phyloP scores from a whole-genome alignment of 2,329 filamentous ascomycete genomes.

The Xylaria hypoxylon region DNA sequence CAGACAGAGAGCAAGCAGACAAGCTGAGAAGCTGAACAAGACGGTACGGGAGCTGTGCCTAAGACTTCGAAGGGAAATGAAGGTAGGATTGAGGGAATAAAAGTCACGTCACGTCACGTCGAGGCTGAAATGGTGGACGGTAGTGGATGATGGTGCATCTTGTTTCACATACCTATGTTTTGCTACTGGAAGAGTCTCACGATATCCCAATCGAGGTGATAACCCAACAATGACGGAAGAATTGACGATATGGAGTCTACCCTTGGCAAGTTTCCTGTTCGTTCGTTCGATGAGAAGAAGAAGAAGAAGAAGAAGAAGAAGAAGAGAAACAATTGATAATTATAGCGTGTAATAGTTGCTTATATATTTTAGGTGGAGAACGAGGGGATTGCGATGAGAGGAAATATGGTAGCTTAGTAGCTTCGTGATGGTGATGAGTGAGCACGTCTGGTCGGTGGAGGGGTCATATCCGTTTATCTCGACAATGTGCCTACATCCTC shows the following conservation, averaged over 20 bases:
- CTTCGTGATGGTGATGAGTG: slow-evolving; percentile 29
- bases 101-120: background rate
- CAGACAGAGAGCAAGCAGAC: background rate
- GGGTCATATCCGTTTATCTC: background rate
- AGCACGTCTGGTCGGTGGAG: slow-evolving; percentile 12
- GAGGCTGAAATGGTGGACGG: background rate
- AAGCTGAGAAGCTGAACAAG: slow-evolving; percentile 2
- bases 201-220: slow-evolving; percentile 12
- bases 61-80: slow-evolving; percentile 1
- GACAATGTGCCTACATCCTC: background rate
- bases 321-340: background rate
- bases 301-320: background rate
- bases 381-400: background rate
- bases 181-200: slow-evolving; percentile 18
- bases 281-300: background rate
- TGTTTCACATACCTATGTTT: slow-evolving; percentile 31
- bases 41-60: background rate
- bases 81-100: slow-evolving; percentile 32
- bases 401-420: background rate
- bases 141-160: background rate
- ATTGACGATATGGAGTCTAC: background rate
- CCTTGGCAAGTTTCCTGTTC: background rate
- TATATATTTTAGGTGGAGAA: slow-evolving; percentile 15
- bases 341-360: slow-evolving; percentile 6
- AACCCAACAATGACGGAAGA: background rate